Evolutionary conservation across 106 monocot species (phyloP).

Genomic region (Xerophyta viscosa): DNA sequence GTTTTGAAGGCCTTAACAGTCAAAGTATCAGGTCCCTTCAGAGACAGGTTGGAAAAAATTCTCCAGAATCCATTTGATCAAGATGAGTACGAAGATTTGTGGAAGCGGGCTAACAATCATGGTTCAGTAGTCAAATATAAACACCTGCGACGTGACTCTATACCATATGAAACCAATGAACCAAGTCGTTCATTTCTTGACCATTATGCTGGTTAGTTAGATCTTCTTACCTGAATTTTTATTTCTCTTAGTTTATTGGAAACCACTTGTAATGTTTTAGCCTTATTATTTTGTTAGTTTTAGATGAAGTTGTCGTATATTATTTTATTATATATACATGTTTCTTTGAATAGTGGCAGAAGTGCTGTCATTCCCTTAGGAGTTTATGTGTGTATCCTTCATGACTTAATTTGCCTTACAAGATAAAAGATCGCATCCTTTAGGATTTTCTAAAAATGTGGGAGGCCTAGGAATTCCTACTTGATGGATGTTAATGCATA

Average conservation of each 20-base stretch:
- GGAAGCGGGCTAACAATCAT: slow-evolving; percentile 2
- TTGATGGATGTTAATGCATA: no score
- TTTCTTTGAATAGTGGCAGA: no score
- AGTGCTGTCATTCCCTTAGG: no score
- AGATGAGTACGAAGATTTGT: slow-evolving; percentile 21
- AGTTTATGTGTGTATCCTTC: no score
- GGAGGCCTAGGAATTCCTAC: no score
- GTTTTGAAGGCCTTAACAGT: slow-evolving; percentile 1
- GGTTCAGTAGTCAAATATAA: slow-evolving; percentile 8
- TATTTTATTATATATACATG: no score
- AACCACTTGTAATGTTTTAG: no score
- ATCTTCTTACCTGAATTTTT: neutral
- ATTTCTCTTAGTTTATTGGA: neutral
- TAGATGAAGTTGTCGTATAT: no score
- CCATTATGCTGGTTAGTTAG: slow-evolving; percentile 26
- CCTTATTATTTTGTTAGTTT: no score
- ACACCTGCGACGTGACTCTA: slow-evolving; percentile 13
- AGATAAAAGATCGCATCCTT: no score
- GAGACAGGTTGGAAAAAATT: slow-evolving; percentile 8
- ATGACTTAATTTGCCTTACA: no score
- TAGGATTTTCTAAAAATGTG: no score
- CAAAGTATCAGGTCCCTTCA: slow-evolving; percentile 11
- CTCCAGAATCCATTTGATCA: slow-evolving; percentile 20
- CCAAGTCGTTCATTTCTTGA: slow-evolving; percentile 29
- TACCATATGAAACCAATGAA: slow-evolving; percentile 11